These are phyloP conservation scores for Xylaria curta DNA, from an alignment of 495 filamentous ascomycete species.

Conservation along the genomic window DNA sequence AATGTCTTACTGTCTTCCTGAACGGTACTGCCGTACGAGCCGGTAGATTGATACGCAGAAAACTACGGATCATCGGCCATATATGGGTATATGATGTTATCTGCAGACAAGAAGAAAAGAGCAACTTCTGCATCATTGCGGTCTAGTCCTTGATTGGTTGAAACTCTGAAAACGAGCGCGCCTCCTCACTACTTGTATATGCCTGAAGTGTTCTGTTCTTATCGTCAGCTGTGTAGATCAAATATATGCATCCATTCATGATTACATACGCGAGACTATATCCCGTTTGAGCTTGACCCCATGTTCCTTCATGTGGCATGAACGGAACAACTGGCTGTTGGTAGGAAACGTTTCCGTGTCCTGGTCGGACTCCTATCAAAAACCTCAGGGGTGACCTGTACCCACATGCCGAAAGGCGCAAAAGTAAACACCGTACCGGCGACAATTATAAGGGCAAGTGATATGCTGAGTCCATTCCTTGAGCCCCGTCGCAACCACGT, in stretches of 20 bases:
- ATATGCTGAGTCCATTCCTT: too few relatives aligned
- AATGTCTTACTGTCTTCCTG: background rate
- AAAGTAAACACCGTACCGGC: too few relatives aligned
- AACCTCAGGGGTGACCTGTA: too few relatives aligned
- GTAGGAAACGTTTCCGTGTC: background rate
- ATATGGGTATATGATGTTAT: background rate
- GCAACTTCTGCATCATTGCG: background rate
- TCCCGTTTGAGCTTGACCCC: background rate
- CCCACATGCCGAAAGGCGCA: too few relatives aligned
- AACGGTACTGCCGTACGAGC: background rate
- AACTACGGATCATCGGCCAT: background rate
- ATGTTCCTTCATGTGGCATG: background rate
- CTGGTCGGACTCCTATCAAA: background rate
- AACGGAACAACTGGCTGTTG: background rate
- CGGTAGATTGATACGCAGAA: background rate
- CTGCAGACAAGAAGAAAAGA: slow-evolving; percentile 1
- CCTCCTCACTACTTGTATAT: background rate
- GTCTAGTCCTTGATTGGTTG: background rate
- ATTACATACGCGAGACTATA: background rate
- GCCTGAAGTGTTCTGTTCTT: slow-evolving; percentile 6
- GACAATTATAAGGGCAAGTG: too few relatives aligned
- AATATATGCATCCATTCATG: background rate
- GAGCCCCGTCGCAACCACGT: too few relatives aligned
- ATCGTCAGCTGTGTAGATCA: background rate
- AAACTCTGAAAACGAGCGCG: background rate